phyloP scores from a whole-genome alignment of 2,329 filamentous ascomycete species.

The Plectosphaerella sp. region DNA sequence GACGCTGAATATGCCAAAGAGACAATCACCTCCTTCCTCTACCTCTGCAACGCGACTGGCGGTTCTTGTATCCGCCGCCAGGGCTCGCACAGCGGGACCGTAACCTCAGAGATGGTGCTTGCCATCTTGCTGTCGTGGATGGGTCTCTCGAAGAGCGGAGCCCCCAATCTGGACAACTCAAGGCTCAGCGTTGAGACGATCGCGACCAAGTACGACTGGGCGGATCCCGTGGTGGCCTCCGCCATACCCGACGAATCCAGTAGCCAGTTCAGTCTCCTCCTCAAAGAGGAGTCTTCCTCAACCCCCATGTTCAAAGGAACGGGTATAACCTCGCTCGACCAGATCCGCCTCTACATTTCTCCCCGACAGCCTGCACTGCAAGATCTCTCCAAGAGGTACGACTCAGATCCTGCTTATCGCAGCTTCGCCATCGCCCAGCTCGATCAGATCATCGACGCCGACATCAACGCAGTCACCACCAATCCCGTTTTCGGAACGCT shows the following conservation, averaged over 20 bases:
- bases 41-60: slow-evolving; percentile 34
- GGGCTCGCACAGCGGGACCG: slow-evolving; percentile 26
- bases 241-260: not conserved
- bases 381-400: slow-evolving; percentile 36
- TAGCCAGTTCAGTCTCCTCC: not conserved
- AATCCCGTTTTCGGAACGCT: slow-evolving; percentile 47
- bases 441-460: slow-evolving; percentile 34
- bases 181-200: not conserved
- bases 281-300: no score
- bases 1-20: slow-evolving; percentile 11
- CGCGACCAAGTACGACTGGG: not conserved
- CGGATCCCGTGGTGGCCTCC: not conserved
- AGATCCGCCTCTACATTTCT: not conserved
- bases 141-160: slow-evolving; percentile 25
- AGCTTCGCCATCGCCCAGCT: slow-evolving; percentile 32
- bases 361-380: slow-evolving; percentile 16
- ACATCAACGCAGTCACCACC: slow-evolving; percentile 37
- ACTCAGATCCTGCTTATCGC: slow-evolving; percentile 30
- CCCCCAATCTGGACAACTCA: not conserved
- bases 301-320: no score
- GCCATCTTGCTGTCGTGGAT: slow-evolving; percentile 39
- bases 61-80: slow-evolving; percentile 33
- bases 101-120: slow-evolving; percentile 23
- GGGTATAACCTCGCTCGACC: not conserved
- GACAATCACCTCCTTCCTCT: slow-evolving; percentile 30